Evolutionary conservation across 805 yeast species (phyloP), one percentile per base, ranked within the genome.

Genomic region (Myxozyma udenii): DNA sequence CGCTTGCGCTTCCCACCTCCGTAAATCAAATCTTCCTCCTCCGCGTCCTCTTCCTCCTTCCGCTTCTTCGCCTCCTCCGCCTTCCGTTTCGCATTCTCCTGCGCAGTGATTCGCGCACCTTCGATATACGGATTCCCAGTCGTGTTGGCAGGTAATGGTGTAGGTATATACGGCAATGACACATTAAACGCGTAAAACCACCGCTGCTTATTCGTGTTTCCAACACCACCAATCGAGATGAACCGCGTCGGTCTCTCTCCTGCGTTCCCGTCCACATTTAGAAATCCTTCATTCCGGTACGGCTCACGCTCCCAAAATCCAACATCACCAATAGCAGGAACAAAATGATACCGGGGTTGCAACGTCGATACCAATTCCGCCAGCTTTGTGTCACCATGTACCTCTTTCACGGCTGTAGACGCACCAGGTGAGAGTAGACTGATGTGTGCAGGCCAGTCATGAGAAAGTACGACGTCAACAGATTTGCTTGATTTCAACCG

Each of bases 171-270:
- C 26, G 66, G 50, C 44, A 63, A 63, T 6, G 57, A 24, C 28
- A 79, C 45, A 40, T 71, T 73, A 54, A 86, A 86, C 0, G 93
- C 95, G 69, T 87, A 87, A 56, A 81, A 83, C 90, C 91, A 87
- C 64, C 77, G 78, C 2, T 71, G 74, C 55, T 72, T 71, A 9
- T 73, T 73, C 4, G 52, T 28, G 1, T 77, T 70, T 0, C 81
- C 84, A 64, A 77, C 83, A 46, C 74, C 71, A 0, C 80, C 84
- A 42, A 87, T 63, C 62, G 89, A 82, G 9, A 87, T 75, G 60
- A 84, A 84, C 50, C 93, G 70, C 0, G 87, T 78, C 1, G 74
- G 62, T 7, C 73, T 33, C 39, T 48, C 55, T 11, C 57, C 53
- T 1, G 48, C 49, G 18, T 40, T 46, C 11, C 46, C 45, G 11